Conservation (phyloP, 768 basidiomycete species). For the Boletus tomentosulus region DNA sequence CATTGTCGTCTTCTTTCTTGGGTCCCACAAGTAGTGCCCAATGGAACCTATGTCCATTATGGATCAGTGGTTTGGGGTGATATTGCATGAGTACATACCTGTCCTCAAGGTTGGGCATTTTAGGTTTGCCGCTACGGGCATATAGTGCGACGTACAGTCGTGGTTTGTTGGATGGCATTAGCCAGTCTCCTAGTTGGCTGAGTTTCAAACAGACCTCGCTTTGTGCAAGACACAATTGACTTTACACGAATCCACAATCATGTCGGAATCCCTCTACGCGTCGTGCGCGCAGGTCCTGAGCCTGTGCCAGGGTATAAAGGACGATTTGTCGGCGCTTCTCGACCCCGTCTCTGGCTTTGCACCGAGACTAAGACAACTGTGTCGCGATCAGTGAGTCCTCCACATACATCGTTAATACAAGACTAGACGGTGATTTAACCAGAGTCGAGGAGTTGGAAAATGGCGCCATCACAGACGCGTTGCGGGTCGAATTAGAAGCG, state of each 20-base stretch:
- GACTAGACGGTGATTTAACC: slow-evolving; percentile 1
- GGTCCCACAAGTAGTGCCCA: neutral
- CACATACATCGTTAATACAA: neutral
- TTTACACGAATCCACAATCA: neutral
- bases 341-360: slow-evolving; percentile 69
- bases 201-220: neutral
- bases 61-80: neutral
- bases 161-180: neutral
- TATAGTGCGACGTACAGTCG: neutral
- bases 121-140: neutral
- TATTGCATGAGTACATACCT: neutral
- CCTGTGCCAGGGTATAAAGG: slow-evolving; percentile 49
- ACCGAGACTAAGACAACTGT: slow-evolving; percentile 51
- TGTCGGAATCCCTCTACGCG: slow-evolving; percentile 46
- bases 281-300: slow-evolving; percentile 66
- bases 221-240: too few relatives aligned
- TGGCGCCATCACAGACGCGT: slow-evolving; percentile 31
- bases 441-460: slow-evolving; percentile 56
- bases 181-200: neutral
- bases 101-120: neutral
- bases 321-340: slow-evolving; percentile 57
- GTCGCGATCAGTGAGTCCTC: slow-evolving; percentile 52
- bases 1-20: neutral
- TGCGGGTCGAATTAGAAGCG: slow-evolving; percentile 54
- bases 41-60: neutral